Evolutionary conservation across 345 rosid species (phyloP), one percentile per base, ranked within the genome.

Genomic region (Brassica carinata): DNA sequence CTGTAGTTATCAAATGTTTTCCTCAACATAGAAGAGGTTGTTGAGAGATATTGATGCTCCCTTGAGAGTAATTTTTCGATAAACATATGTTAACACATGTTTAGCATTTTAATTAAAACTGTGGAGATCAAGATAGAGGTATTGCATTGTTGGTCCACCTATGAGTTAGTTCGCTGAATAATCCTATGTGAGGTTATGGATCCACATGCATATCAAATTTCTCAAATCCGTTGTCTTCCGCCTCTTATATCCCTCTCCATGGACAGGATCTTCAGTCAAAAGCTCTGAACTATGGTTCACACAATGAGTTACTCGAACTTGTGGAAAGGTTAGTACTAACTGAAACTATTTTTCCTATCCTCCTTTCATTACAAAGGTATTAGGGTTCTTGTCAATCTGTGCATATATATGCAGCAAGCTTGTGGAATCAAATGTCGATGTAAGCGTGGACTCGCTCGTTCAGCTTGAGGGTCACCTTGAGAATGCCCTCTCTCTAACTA

Each of bases 311-410:
- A 57, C 84, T 76, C 7, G 77, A 76, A 23, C 11, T 71, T 58
- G 73, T 76, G 64, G 80, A 76, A 11, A 81, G 84, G 84, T 81
- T 71, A 65, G 80, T 76, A 71, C 18, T 62, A 14, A 26, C 27
- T 38, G 6, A 57, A 10, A 48, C 33, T 69, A 13, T 33, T 45
- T 68, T 51, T 74, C 2, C 9, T 17, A 34, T 11, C 58, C 18
- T 68, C 38, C 18, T 64, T 81, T 81, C 64, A 4, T 64, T n/a
- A 55, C 64, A 55, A 76, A 40, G 69, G 64, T 30, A 19, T 64
- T 70, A 55, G 67, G 34, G 34, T 69, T 34, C 34, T 70, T 81
- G 69, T 71, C 11, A 76, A 75, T 57, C 30, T 76, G 43, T 71
- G 23, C 30, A 64, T 81, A 13, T 45, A 81, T 76, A 45, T 65